Percentiles rank a stretch among this genome's conserved stretches.
Evolutionary conservation across 768 basidiomycete species (phyloP).

Genomic region (Agrocybe chaxingu): DNA sequence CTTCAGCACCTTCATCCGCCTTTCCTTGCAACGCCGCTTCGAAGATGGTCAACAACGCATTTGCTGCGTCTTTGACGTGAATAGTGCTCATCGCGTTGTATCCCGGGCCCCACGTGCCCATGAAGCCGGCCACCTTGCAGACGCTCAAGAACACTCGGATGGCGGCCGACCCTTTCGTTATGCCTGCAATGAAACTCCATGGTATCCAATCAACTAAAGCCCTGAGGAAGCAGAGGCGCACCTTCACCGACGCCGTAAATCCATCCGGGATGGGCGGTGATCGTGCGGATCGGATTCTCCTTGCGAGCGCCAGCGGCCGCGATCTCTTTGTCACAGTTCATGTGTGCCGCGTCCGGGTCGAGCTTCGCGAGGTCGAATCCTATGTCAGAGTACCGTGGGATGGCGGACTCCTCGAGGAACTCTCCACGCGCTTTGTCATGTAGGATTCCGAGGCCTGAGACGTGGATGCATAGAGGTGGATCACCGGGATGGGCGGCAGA

Average conservation of each 20-base stretch:
- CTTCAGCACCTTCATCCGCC: slow-evolving; percentile 38
- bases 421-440: slow-evolving; percentile 40
- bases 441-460: slow-evolving; percentile 38
- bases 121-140: slow-evolving; percentile 26
- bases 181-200: slow-evolving; percentile 17
- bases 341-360: slow-evolving; percentile 17
- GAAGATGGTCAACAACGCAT: slow-evolving; percentile 30
- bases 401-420: slow-evolving; percentile 20
- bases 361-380: slow-evolving; percentile 28
- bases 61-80: slow-evolving; percentile 38
- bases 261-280: slow-evolving; percentile 38
- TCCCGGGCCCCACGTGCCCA: slow-evolving; percentile 42
- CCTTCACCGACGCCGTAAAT: slow-evolving; percentile 43
- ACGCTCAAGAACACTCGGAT: slow-evolving; percentile 33
- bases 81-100: slow-evolving; percentile 33
- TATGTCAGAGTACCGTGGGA: slow-evolving; percentile 35
- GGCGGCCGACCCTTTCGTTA: slow-evolving; percentile 34
- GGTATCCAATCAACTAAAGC: background rate
- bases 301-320: slow-evolving; percentile 36
- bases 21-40: slow-evolving; percentile 37
- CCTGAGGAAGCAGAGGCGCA: slow-evolving; percentile 8
- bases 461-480: slow-evolving; percentile 41
- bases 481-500: slow-evolving; percentile 30
- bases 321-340: slow-evolving; percentile 26
- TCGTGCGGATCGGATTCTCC: slow-evolving; percentile 39